A percentile compares a stretch with the other conserved stretches of the same genome.
These are phyloP conservation scores for Akanthomyces dipterigenus DNA, from an alignment of 2,329 filamentous ascomycete species.

Conservation along the genomic window DNA sequence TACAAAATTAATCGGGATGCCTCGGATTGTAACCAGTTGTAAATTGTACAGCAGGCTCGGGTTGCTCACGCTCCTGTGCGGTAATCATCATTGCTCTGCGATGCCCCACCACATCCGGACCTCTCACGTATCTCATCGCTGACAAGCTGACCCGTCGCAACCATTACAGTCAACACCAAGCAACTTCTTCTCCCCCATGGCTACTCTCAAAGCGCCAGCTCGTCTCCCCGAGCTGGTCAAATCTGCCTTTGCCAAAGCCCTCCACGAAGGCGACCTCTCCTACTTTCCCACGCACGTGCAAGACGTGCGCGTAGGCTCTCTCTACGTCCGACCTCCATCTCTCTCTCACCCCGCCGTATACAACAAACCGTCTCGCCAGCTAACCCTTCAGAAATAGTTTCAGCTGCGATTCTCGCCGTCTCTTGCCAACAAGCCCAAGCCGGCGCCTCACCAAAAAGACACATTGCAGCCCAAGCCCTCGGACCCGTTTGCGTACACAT, in stretches of 20 bases:
- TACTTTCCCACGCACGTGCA: conserved; percentile 50
- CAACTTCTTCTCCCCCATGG: conserved; percentile 24
- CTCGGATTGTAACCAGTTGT: not conserved
- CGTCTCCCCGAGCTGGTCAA: conserved; percentile 47
- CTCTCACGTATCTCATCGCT: not conserved
- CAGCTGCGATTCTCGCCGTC: conserved; percentile 66
- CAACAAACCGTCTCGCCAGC: conserved; percentile 2
- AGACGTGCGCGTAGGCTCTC: conserved; percentile 35
- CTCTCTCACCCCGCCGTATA: not conserved
- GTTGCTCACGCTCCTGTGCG: not conserved
- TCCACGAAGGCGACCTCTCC: conserved; percentile 40
- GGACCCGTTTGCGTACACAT: conserved; percentile 60
- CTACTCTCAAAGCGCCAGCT: conserved; percentile 33
- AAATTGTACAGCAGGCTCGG: not conserved
- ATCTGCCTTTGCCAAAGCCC: conserved; percentile 41
- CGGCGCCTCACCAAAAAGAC: conserved; percentile 15
- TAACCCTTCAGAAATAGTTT: conserved; percentile 41
- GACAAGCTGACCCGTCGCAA: not conserved
- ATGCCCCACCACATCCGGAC: not conserved
- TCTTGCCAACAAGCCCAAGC: conserved; percentile 60
- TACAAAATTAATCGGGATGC: not conserved
- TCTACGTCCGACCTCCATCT: conserved; percentile 34
- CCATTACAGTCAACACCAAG: not conserved
- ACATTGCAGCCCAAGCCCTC: conserved; percentile 34
- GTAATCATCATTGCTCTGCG: not conserved